phyloP scores from a whole-genome alignment of 225 moss, liverwort and hornwort species.

The Marchantia paleacea region DNA sequence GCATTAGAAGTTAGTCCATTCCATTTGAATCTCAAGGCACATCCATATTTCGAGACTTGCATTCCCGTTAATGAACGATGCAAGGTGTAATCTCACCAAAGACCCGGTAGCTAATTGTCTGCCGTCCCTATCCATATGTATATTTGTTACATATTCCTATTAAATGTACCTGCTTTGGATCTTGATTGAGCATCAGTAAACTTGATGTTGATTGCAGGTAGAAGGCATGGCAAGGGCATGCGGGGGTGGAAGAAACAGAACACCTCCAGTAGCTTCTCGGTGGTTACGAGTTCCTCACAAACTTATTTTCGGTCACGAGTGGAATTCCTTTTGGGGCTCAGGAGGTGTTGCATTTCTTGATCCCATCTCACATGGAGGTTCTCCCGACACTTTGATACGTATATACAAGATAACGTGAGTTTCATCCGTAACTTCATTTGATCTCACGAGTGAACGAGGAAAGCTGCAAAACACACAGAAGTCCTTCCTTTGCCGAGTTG shows the following conservation, averaged over 20 bases:
- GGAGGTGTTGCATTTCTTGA: constrained; percentile 87
- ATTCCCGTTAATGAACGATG: no score
- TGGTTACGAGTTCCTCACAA: constrained; percentile 55
- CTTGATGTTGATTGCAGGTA: constrained; percentile 38
- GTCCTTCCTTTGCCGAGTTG: background rate
- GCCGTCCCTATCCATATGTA: no score
- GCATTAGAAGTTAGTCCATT: no score
- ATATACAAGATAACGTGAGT: constrained; percentile 86
- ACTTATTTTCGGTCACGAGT: constrained; percentile 61
- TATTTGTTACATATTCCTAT: no score
- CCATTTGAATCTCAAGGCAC: no score
- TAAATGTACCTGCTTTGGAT: no score
- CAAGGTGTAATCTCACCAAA: no score
- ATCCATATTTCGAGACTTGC: no score
- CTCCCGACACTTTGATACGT: constrained; percentile 46
- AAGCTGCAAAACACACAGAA: background rate
- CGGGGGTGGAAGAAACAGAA: constrained; percentile 53
- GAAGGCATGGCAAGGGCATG: constrained; percentile 61
- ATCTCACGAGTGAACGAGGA: background rate
- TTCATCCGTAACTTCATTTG: background rate
- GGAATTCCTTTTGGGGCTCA: constrained; percentile 51
- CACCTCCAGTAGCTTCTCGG: constrained; percentile 61
- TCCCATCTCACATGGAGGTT: constrained; percentile 51
- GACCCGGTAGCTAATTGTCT: no score
- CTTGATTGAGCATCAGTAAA: background rate